phyloP scores from a whole-genome alignment of 2,329 filamentous ascomycete genomes.

The Neonectria punicea region DNA sequence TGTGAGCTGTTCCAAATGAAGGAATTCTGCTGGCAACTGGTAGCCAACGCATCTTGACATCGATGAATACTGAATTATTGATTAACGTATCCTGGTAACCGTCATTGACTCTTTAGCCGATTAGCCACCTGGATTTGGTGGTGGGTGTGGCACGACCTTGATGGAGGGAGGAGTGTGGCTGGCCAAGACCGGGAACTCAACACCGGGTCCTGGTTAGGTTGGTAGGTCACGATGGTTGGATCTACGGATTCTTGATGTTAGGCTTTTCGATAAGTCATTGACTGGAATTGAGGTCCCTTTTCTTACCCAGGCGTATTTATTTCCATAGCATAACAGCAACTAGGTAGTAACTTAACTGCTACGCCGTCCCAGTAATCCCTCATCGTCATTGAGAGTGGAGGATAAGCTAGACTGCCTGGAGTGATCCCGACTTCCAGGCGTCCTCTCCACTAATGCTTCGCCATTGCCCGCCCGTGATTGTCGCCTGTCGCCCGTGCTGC shows the following conservation, averaged over 20 bases:
- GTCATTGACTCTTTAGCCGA: neutral
- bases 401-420: neutral
- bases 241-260: neutral
- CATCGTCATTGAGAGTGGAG: neutral
- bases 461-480: neutral
- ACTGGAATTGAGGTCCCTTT: neutral
- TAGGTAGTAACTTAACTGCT: too few relatives aligned
- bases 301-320: neutral
- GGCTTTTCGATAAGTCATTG: neutral
- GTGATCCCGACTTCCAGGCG: neutral
- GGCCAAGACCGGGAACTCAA: neutral
- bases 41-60: neutral
- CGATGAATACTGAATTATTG: too few relatives aligned
- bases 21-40: neutral
- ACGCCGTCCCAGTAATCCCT: neutral
- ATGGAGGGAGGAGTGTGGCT: constrained; percentile 8
- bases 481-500: too few relatives aligned
- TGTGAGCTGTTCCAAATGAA: neutral
- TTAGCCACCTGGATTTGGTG: neutral
- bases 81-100: neutral
- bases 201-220: neutral
- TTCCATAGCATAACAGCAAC: neutral
- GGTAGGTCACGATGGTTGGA: neutral
- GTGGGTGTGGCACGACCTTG: constrained; percentile 3
- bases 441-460: neutral